These are phyloP conservation scores for Cladophialophora exuberans DNA, from an alignment of 2,329 filamentous ascomycete species.

Conservation along the genomic window DNA sequence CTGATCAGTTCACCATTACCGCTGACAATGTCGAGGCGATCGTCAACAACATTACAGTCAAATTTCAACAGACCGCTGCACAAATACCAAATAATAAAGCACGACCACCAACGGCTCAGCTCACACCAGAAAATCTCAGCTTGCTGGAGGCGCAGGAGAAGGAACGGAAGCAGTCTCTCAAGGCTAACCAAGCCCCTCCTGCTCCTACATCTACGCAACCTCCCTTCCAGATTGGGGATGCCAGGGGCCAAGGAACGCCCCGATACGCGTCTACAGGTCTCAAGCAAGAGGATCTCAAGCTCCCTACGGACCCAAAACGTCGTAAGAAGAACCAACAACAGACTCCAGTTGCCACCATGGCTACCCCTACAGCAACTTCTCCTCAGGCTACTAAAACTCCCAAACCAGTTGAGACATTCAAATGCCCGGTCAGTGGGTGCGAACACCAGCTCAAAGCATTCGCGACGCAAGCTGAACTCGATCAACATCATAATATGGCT, in stretches of 20 bases:
- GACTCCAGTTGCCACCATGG: conserved; percentile 29
- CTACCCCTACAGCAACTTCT: conserved; percentile 36
- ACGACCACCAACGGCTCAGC: conserved; percentile 38
- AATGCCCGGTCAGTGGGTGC: conserved; percentile 57
- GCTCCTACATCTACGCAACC: conserved; percentile 56
- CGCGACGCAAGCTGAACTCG: conserved; percentile 56
- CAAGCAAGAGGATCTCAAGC: conserved; percentile 59
- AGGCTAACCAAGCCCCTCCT: conserved; percentile 48
- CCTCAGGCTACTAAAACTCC: conserved; percentile 46
- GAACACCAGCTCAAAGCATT: conserved; percentile 60
- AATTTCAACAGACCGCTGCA: conserved; percentile 43
- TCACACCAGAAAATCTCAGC: conserved; percentile 31
- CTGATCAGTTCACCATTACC: conserved; percentile 49
- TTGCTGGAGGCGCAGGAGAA: conserved; percentile 32
- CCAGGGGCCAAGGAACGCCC: conserved; percentile 38
- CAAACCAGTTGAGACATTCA: conserved; percentile 51
- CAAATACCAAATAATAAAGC: conserved; percentile 52
- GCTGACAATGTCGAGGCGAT: conserved; percentile 43
- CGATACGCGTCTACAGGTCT: conserved; percentile 54
- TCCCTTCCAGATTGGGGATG: conserved; percentile 58
- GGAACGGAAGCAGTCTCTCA: conserved; percentile 37
- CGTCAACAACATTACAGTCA: conserved; percentile 44
- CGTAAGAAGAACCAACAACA: conserved; percentile 54
- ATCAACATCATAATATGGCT: conserved; percentile 56
- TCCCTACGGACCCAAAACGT: conserved; percentile 59